Base-by-base conservation (phyloP, 495 filamentous ascomycete species). In the Penicillium pulvis region DNA sequence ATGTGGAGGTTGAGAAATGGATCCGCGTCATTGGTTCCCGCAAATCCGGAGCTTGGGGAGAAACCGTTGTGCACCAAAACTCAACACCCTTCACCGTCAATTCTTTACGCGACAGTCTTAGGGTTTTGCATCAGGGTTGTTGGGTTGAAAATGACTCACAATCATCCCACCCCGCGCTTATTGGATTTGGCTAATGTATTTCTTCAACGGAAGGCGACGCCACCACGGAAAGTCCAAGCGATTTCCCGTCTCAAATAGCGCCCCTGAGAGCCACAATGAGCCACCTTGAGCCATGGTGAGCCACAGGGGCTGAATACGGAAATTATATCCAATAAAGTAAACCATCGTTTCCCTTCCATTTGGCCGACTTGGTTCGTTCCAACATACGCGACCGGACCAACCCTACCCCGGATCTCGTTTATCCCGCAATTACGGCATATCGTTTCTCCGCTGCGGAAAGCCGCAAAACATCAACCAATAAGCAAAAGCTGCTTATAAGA, bases 1-100 rank as follows among this genome's bases (percentile, higher is more conserved):
- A 9, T 33, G 47, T 28, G 47, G 23, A 30, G 47, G 23, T 50
- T 30, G 14, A 31, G 24, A 8, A 50, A 33, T 11, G 47, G n/a
- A 17, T 17, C 28, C 2, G 26, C 47, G 47, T 50, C 47, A 50
- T 50, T 50, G 47, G 47, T 33, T 50, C 47, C 47, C 47, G 47
- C 47, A 50, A 47, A 47, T 17, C 43, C 17, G 43, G 20, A 10
- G 3, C 24, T 30, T 16, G 42, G 19, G n/a, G n/a, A 44, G 16
- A 44, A 44, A 44, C 42, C 42, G 42, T 44, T 44, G 42, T 8
- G 16, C 19, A 8, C 20, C 9, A 45, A 9, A 45, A 45, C 28
- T 28, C 28, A 28, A 28, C 7, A 28, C 14, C 44, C 5, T 47
- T 24, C 44, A 47, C 44, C 39, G 39, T 41, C 39, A 36, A 36